These are phyloP conservation scores for Geotrichum candidum DNA, from an alignment of 1,139 yeast species.

Conservation along the genomic window DNA sequence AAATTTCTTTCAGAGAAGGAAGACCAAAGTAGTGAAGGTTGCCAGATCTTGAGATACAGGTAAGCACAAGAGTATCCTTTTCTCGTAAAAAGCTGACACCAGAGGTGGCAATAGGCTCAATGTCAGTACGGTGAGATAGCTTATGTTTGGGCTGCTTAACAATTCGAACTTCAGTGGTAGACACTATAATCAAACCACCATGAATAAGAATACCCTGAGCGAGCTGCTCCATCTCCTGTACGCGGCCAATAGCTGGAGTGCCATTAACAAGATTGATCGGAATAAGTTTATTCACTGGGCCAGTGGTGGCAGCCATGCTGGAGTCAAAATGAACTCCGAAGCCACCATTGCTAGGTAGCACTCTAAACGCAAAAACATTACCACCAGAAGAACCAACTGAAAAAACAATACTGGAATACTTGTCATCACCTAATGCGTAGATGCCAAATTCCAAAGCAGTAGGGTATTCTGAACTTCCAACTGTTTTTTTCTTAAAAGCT, in stretches of 20 bases:
- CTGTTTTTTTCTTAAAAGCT: constrained; percentile 16
- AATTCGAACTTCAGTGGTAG: constrained; percentile 60
- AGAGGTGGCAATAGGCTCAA: constrained; percentile 44
- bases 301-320: constrained; percentile 42
- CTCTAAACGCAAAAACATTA: constrained; percentile 58
- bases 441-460: constrained; percentile 69
- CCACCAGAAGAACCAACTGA: constrained; percentile 79
- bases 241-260: constrained; percentile 56
- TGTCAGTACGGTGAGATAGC: constrained; percentile 45
- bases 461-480: constrained; percentile 32
- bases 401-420: constrained; percentile 64
- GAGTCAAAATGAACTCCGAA: constrained; percentile 57
- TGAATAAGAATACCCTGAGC: constrained; percentile 57
- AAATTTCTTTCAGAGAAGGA: constrained; percentile 50
- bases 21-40: constrained; percentile 43
- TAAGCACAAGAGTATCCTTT: constrained; percentile 41
- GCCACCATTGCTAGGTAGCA: constrained; percentile 68
- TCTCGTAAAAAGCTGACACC: constrained; percentile 47
- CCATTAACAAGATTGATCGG: constrained; percentile 57
- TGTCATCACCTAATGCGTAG: constrained; percentile 56
- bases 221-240: constrained; percentile 53
- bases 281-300: constrained; percentile 49
- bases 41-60: constrained; percentile 39
- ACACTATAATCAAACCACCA: constrained; percentile 55
- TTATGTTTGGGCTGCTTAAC: constrained; percentile 50